A percentile compares a stretch with the other conserved stretches of the same genome.
Conservation (phyloP, 768 basidiomycete species). For the Panellus pusillus region DNA sequence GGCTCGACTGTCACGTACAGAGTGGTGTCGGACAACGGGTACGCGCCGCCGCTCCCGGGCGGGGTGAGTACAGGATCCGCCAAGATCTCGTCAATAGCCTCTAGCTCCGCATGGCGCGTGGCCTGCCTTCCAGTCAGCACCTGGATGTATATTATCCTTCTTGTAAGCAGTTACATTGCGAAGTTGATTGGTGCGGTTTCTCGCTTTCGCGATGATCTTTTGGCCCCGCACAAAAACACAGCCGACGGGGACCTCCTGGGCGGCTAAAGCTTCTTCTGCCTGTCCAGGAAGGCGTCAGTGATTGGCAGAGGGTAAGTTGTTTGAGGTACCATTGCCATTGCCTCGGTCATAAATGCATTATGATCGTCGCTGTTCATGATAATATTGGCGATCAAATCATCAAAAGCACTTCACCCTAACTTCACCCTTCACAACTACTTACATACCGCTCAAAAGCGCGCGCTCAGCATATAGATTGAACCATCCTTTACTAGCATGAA, state of each 20-base stretch:
- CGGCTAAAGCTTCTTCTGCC: slow-evolving; percentile 84
- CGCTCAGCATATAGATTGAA: no score
- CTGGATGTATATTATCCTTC: neutral
- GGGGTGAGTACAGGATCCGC: slow-evolving; percentile 60
- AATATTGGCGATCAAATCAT: neutral
- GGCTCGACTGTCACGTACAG: slow-evolving; percentile 99
- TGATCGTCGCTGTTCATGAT: neutral
- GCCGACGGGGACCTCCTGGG: slow-evolving; percentile 93
- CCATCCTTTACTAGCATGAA: no score
- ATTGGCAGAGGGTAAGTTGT: neutral
- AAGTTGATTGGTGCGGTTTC: slow-evolving; percentile 94
- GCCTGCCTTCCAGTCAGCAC: slow-evolving; percentile 52
- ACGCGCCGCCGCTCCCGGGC: slow-evolving; percentile 25
- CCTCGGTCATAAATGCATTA: slow-evolving; percentile 60
- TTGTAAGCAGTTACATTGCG: slow-evolving; percentile 60
- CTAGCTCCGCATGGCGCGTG: slow-evolving; percentile 95
- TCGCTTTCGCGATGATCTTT: slow-evolving; percentile 76
- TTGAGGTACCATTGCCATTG: slow-evolving; percentile 70
- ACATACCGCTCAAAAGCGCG: neutral
- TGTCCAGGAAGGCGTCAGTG: slow-evolving; percentile 28
- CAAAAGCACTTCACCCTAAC: neutral
- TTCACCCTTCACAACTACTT: neutral
- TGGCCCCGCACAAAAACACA: slow-evolving; percentile 88
- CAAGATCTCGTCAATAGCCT: slow-evolving; percentile 90
- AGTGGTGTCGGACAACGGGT: slow-evolving; percentile 72